These are phyloP conservation scores for Podila clonocystis DNA, from an alignment of 192 early-diverging fungal species.

Conservation along the genomic window DNA sequence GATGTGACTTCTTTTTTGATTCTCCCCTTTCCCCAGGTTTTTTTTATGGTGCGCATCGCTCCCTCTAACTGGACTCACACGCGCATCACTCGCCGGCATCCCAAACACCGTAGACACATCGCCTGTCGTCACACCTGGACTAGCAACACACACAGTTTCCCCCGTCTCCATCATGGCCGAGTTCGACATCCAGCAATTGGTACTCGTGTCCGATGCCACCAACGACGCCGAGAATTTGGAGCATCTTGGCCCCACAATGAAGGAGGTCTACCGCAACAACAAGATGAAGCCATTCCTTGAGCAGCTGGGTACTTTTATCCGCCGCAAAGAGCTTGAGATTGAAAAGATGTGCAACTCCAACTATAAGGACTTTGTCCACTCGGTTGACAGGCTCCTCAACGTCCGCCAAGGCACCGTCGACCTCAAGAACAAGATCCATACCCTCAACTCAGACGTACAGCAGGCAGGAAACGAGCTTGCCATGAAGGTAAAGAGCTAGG, in stretches of 20 bases:
- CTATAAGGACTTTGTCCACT: constrained; percentile 95
- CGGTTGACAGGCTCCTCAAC: constrained; percentile 95
- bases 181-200: constrained; percentile 56
- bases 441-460: constrained; percentile 89
- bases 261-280: constrained; percentile 86
- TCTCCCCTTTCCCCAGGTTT: no score
- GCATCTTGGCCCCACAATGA: constrained; percentile 88
- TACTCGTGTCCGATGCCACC: constrained; percentile 54
- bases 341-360: constrained; percentile 97
- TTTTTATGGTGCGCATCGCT: no score
- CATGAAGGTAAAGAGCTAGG: constrained; percentile 68
- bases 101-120: no score
- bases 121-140: no score
- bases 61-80: no score
- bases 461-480: constrained; percentile 79
- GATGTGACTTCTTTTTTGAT: no score
- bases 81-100: no score
- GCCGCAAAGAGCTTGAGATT: constrained; percentile 94
- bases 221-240: constrained; percentile 77
- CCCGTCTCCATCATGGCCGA: constrained; percentile 40
- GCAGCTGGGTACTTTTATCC: constrained; percentile 82
- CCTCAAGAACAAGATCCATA: constrained; percentile 86
- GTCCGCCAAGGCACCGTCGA: constrained; percentile 88
- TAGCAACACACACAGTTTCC: no score
- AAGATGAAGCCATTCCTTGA: constrained; percentile 91